Evolutionary conservation across 768 basidiomycete genomes (phyloP).

Genomic region (Kwoniella shandongensis): DNA sequence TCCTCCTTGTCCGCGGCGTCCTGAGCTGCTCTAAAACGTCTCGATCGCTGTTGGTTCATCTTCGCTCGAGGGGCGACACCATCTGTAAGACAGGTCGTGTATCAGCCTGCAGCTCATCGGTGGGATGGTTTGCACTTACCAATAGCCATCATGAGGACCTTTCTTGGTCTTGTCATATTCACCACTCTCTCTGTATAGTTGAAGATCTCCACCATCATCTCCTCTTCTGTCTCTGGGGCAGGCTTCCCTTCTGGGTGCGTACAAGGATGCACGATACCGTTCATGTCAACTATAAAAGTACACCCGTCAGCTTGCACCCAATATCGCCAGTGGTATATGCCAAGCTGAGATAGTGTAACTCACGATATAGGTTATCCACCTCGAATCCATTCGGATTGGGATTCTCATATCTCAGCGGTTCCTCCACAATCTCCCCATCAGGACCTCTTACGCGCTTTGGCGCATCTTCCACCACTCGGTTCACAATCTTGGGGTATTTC

Average conservation of each 20-base stretch:
- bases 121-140: slow-evolving; percentile 59
- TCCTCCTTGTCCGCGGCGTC: slow-evolving; percentile 94
- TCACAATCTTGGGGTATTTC: slow-evolving; percentile 92
- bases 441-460: slow-evolving; percentile 64
- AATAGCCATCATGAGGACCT: slow-evolving; percentile 96
- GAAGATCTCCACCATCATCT: slow-evolving; percentile 99
- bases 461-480: slow-evolving; percentile 75
- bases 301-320: not conserved
- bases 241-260: slow-evolving; percentile 98
- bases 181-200: slow-evolving; percentile 95
- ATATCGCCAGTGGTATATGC: not conserved
- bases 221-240: slow-evolving; percentile 94
- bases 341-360: slow-evolving; percentile 8
- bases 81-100: slow-evolving; percentile 61
- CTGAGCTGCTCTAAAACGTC: slow-evolving; percentile 91
- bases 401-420: slow-evolving; percentile 67
- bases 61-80: slow-evolving; percentile 97
- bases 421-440: slow-evolving; percentile 63
- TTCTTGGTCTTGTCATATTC: slow-evolving; percentile 92
- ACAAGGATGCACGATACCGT: slow-evolving; percentile 99
- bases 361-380: slow-evolving; percentile 86
- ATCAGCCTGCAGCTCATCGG: not conserved
- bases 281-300: slow-evolving; percentile 80
- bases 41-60: slow-evolving; percentile 98
- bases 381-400: slow-evolving; percentile 95